phyloP scores from a whole-genome alignment of 208 protist species.

The Wallacemonas collosoma region DNA sequence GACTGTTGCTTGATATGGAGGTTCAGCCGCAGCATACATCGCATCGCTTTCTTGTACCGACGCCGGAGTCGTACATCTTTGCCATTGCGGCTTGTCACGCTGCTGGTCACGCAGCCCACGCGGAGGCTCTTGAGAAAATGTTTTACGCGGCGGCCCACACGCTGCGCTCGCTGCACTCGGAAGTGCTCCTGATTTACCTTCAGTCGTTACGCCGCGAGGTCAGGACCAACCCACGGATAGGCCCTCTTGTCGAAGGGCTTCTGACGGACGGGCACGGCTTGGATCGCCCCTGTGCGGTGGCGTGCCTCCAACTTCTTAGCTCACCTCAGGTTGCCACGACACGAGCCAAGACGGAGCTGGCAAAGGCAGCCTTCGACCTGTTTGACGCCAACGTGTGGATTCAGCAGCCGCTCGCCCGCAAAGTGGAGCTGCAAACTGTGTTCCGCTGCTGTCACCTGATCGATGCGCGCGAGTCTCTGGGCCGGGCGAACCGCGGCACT shows the following conservation, averaged over 20 bases:
- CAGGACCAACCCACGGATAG: conserved; percentile 27
- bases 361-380: conserved; percentile 28
- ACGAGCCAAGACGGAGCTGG: conserved; percentile 37
- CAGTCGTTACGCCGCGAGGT: conserved; percentile 68
- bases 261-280: conserved; percentile 47
- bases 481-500: too few species aligned
- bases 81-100: conserved; percentile 68
- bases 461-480: conserved; percentile 11
- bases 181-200: conserved; percentile 65
- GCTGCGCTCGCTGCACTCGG: conserved; percentile 61
- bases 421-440: conserved; percentile 76
- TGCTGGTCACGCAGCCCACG: conserved; percentile 52
- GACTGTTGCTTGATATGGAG: conserved; percentile 58
- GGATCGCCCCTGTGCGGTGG: conserved; percentile 63
- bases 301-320: conserved; percentile 73
- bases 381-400: conserved; percentile 78
- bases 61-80: conserved; percentile 71
- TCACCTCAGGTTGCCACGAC: conserved; percentile 31
- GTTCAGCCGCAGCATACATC: conserved; percentile 33
- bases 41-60: conserved; percentile 66
- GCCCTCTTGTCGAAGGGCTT: conserved; percentile 48
- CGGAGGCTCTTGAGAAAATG: conserved; percentile 41
- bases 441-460: conserved; percentile 81
- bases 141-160: conserved; percentile 45
- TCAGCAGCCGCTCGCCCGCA: conserved; percentile 65